Base-by-base conservation (phyloP, 257 asterid genomes). In the Solanum gandarillasii region DNA sequence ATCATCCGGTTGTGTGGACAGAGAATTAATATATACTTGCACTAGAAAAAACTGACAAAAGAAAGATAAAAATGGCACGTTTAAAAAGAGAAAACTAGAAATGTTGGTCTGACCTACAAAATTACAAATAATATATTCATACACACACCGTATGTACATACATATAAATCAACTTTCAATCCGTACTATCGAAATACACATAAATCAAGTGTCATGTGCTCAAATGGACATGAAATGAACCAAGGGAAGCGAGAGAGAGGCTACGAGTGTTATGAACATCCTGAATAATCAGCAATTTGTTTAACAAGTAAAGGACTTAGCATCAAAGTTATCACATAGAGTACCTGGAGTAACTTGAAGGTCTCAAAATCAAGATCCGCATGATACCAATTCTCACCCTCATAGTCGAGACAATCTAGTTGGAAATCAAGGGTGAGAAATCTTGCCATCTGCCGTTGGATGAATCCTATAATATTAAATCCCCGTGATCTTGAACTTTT, bases 301-400 rank as follows among this genome's bases (percentile, higher is more conserved):
- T 46, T 46, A 46, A 46, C 85, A 46, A 81, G 68, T 46, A 46
- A 5, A 2, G 1, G 41, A 52, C 68, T 5, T 18, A 20, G 62
- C 65, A 73, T 72, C 43, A 31, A 68, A 65, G 39, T 39, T 70
- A 58, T 36, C 41, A 25, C n/a, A 68, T 11, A 85, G 55, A 32
- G 82, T 89, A 97, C 99, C 99, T 95, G 99, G 88, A 95, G 99
- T 89, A 90, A 86, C 92, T 94, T 93, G 90, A 95, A 97, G 34
- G 99, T 97, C 91, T 97, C 99, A 73, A 95, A 93, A 91, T 95
- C 99, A 35, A 97, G 99, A 95, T 97, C 99, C 0, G 99, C 99
- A 90, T 97, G 99, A 86, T 92, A 94, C 99, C 99, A 97, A 88
- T 96, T 97, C 75, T 94, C 98, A 31, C 93, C 90, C 91, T 96